Evolutionary conservation across 2,329 filamentous ascomycete species (phyloP).

Genomic region (Scleromitrula shiraiana): DNA sequence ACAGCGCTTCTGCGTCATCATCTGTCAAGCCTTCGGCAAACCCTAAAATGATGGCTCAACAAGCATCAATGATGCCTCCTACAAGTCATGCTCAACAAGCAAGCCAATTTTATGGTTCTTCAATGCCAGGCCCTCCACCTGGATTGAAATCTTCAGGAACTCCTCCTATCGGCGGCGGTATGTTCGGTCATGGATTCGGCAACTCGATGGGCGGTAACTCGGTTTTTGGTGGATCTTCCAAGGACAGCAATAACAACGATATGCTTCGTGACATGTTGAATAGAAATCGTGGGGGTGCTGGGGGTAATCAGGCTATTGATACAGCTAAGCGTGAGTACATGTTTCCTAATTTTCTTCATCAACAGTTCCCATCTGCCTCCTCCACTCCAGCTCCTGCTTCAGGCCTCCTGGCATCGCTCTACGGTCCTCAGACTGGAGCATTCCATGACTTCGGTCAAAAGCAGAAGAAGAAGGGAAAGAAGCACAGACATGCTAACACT

Average conservation of each 20-base stretch:
- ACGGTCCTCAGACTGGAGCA: constrained; percentile 75
- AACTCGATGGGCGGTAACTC: constrained; percentile 48
- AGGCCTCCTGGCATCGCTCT: constrained; percentile 85
- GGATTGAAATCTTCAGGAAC: constrained; percentile 93
- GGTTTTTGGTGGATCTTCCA: constrained; percentile 57
- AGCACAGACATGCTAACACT: constrained; percentile 99
- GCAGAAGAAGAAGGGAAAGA: constrained; percentile 99
- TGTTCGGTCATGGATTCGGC: constrained; percentile 87
- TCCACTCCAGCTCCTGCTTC: constrained; percentile 82
- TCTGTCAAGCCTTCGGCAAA: constrained; percentile 72
- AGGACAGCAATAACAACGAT: constrained; percentile 66
- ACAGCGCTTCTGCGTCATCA: constrained; percentile 49
- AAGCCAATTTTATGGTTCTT: constrained; percentile 71
- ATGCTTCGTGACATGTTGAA: constrained; percentile 76
- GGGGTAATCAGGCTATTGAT: constrained; percentile 68
- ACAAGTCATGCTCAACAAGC: constrained; percentile 40
- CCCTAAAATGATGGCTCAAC: constrained; percentile 73
- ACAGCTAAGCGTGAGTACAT: constrained; percentile 97
- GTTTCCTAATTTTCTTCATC: constrained; percentile 85
- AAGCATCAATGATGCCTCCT: constrained; percentile 81
- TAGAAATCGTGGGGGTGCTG: constrained; percentile 55
- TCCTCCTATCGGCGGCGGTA: constrained; percentile 72
- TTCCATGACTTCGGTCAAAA: constrained; percentile 90
- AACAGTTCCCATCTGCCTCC: constrained; percentile 74
- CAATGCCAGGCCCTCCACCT: constrained; percentile 87